Conservation (phyloP, 495 filamentous ascomycete genomes). For the Penicillium paxilli region DNA sequence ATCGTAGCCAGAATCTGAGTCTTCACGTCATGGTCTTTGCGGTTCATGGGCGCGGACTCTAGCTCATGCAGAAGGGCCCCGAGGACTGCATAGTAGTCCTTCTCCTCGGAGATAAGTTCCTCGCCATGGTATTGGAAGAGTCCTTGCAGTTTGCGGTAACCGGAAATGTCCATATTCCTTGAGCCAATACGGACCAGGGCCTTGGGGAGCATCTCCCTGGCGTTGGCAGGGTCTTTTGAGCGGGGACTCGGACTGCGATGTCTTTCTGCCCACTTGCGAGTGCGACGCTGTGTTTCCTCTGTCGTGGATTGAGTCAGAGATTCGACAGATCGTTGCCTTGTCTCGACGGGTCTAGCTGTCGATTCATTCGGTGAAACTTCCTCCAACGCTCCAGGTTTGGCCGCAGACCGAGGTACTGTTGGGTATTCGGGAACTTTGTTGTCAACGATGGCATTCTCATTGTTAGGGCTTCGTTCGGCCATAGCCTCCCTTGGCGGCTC, state of each 20-base stretch:
- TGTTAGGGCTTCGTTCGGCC: slow-evolving; percentile 11
- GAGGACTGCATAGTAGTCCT: slow-evolving; percentile 71
- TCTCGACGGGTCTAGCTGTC: slow-evolving; percentile 5
- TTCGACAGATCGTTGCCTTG: slow-evolving; percentile 18
- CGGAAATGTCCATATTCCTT: slow-evolving; percentile 76
- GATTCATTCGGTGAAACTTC: slow-evolving; percentile 26
- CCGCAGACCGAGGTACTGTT: slow-evolving; percentile 16
- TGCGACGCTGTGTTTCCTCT: slow-evolving; percentile 20
- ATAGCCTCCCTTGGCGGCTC: slow-evolving; percentile 3
- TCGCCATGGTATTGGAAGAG: slow-evolving; percentile 67
- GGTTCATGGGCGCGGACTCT: slow-evolving; percentile 47
- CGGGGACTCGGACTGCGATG: slow-evolving; percentile 37
- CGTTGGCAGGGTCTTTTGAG: slow-evolving; percentile 48
- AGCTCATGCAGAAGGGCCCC: slow-evolving; percentile 74
- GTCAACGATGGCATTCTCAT: slow-evolving; percentile 28
- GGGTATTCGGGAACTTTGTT: slow-evolving; percentile 16
- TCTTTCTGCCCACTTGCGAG: slow-evolving; percentile 28
- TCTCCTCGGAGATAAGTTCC: slow-evolving; percentile 53
- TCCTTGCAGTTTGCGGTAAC: slow-evolving; percentile 83
- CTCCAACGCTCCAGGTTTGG: slow-evolving; percentile 28
- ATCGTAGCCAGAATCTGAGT: slow-evolving; percentile 81
- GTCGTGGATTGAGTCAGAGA: slow-evolving; percentile 9
- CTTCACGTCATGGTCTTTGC: slow-evolving; percentile 63
- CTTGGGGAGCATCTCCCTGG: slow-evolving; percentile 65
- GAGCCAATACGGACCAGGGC: slow-evolving; percentile 73